phyloP scores from a whole-genome alignment of 768 basidiomycete species.

The Scleroderma bovista region DNA sequence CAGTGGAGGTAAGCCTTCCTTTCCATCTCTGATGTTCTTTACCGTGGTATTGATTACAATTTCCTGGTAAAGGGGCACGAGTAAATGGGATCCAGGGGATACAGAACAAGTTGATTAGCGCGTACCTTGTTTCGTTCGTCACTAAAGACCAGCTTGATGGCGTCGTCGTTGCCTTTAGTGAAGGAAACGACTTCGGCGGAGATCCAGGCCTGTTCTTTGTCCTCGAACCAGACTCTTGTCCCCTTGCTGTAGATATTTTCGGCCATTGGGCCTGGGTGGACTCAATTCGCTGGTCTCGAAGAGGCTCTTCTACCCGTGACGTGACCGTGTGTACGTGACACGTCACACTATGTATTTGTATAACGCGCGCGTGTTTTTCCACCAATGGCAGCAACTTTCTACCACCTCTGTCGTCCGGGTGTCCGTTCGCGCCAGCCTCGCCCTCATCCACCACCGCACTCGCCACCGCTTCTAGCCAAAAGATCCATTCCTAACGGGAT shows the following conservation, averaged over 20 bases:
- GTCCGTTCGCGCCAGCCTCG: constrained; percentile 27
- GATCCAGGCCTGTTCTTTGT: constrained; percentile 93
- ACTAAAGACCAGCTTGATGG: constrained; percentile 76
- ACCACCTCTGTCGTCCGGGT: constrained; percentile 46
- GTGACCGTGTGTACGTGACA: not conserved
- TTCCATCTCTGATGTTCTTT: constrained; percentile 74
- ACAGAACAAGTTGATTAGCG: constrained; percentile 9
- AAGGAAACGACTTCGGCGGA: constrained; percentile 76
- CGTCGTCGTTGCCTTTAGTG: constrained; percentile 60
- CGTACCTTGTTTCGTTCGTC: constrained; percentile 90
- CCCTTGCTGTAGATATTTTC: constrained; percentile 91
- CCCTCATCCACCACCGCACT: constrained; percentile 23
- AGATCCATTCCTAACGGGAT: constrained; percentile 43
- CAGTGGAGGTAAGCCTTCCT: constrained; percentile 81
- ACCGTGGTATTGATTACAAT: constrained; percentile 71
- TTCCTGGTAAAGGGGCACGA: constrained; percentile 46
- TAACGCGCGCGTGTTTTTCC: no score
- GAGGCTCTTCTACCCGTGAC: not conserved
- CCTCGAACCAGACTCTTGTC: constrained; percentile 88
- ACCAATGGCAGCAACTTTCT: constrained; percentile 14
- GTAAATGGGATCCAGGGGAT: constrained; percentile 1
- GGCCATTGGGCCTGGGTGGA: constrained; percentile 51
- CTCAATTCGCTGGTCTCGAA: not conserved
- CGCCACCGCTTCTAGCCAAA: constrained; percentile 43
- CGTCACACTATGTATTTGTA: no score